phyloP scores from a whole-genome alignment of 2,329 filamentous ascomycete species.

The Diaporthe humulicola region DNA sequence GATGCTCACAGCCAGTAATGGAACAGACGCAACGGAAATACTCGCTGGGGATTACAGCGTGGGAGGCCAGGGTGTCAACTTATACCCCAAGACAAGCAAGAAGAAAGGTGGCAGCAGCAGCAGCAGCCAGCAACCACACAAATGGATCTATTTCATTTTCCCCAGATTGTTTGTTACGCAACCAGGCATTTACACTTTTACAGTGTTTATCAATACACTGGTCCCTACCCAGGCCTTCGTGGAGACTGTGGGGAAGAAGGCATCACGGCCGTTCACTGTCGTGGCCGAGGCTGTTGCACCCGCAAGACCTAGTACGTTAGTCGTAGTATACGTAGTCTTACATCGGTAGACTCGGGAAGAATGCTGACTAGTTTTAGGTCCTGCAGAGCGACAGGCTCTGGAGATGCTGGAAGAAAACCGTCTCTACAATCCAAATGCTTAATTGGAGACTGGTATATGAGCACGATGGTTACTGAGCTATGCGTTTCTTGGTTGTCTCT shows the following conservation, averaged over 20 bases:
- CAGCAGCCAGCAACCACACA: conserved; percentile 8
- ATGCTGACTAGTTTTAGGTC: background rate
- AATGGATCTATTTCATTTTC: conserved; percentile 37
- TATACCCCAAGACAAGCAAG: background rate
- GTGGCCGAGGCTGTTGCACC: background rate
- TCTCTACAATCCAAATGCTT: background rate
- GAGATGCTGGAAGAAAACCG: background rate
- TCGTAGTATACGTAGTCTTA: background rate
- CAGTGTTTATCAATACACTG: conserved; percentile 12
- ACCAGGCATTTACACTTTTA: conserved; percentile 14
- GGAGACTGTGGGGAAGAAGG: conserved; percentile 2
- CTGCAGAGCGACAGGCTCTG: background rate
- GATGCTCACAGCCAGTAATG: conserved; percentile 19
- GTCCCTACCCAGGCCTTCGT: background rate
- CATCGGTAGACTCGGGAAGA: background rate
- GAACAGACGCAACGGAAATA: background rate
- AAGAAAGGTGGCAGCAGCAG: conserved; percentile 27
- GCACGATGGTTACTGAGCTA: too few species aligned
- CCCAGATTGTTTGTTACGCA: background rate
- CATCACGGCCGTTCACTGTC: conserved; percentile 23
- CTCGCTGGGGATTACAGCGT: conserved; percentile 9
- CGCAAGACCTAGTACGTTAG: conserved; percentile 26
- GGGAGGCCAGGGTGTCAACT: background rate
- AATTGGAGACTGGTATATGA: background rate
- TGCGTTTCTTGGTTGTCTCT: background rate